These are phyloP conservation scores for Nannochloropsis salina DNA, from an alignment of 108 stramenopile genomes.

Conservation along the genomic window DNA sequence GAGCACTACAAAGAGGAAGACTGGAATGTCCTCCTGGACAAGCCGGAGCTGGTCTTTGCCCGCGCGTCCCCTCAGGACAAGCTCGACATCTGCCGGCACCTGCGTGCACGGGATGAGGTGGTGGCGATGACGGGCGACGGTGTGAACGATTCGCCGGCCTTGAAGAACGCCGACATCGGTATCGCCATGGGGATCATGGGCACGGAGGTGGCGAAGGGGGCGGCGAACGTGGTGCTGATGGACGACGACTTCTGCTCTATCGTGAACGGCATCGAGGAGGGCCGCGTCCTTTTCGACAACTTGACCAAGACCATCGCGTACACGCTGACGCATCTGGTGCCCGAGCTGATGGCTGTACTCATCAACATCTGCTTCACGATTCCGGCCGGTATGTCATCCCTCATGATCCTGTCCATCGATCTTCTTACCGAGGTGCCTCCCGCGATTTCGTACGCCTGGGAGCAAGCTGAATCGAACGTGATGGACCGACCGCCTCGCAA, in stretches of 20 bases:
- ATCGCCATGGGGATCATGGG: conserved; percentile 98
- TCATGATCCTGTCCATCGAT: conserved; percentile 65
- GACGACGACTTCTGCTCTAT: conserved; percentile 98
- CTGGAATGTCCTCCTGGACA: conserved; percentile 54
- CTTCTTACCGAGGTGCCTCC: conserved; percentile 62
- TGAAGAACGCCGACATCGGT: conserved; percentile 96
- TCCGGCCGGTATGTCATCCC: conserved; percentile 59
- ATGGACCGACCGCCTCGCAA: conserved; percentile 63
- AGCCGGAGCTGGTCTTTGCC: conserved; percentile 65
- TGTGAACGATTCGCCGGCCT: conserved; percentile 96
- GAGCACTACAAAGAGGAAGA: conserved; percentile 50
- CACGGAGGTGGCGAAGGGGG: conserved; percentile 90
- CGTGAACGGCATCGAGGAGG: conserved; percentile 65
- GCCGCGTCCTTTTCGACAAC: conserved; percentile 68
- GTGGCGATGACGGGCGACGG: conserved; percentile 97
- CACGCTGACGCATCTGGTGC: conserved; percentile 60
- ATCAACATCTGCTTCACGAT: conserved; percentile 56
- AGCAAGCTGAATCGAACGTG: conserved; percentile 60
- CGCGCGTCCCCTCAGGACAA: conserved; percentile 63
- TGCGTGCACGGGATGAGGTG: conserved; percentile 71
- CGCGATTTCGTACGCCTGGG: conserved; percentile 63
- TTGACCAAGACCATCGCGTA: conserved; percentile 65
- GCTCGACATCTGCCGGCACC: conserved; percentile 78
- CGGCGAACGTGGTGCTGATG: conserved; percentile 91
- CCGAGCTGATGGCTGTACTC: conserved; percentile 54